Evolutionary conservation across 2,329 filamentous ascomycete species (phyloP), one percentile per base, ranked within the genome.

Genomic region (Dactylellina parvicollis): DNA sequence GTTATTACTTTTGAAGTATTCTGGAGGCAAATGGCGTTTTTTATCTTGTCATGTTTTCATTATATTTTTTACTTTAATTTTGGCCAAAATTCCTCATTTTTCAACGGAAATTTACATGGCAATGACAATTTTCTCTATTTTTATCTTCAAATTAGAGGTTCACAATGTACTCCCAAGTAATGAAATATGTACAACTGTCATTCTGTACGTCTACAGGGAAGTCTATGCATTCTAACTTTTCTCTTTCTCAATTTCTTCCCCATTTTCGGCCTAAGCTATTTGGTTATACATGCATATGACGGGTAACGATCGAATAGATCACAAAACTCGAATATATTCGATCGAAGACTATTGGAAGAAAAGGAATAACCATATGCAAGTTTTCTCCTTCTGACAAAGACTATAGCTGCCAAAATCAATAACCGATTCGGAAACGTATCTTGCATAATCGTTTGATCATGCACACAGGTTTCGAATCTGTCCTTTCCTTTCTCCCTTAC

Each of bases 81-180:
- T 40, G 22, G 16, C 14, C 18, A 36, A 30, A 55, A 60, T 9
- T 26, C 56, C 22, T 32, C 62, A 59, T 50, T 32, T 32, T 32
- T 57, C 34, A 9, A 57, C 62, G 62, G 62, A 67, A 49, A 67
- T 67, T 67, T 64, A 42, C 2, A 50, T 50, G 24, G 9, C 4
- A 50, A 50, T n/a, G 18, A 18, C 3, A 9, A 7, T 24, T 9
- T 9, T 46, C 20, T 20, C 3, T 24, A 22, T 46, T 14, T 20
- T 20, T 20, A 5, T 28, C 24, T 5, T 26, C 24, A 32, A 50
- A 50, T 32, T 24, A 16, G 32, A 24, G 26, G 18, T 7, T 50
- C n/a, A 14, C 9, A 24, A n/a, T 49, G 22, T 26, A 12, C 44
- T n/a, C n/a, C n/a, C n/a, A n/a, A n/a, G n/a, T n/a, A 26, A 26